phyloP scores from a whole-genome alignment of 768 basidiomycete genomes.

The Hypsizygus marmoreus region DNA sequence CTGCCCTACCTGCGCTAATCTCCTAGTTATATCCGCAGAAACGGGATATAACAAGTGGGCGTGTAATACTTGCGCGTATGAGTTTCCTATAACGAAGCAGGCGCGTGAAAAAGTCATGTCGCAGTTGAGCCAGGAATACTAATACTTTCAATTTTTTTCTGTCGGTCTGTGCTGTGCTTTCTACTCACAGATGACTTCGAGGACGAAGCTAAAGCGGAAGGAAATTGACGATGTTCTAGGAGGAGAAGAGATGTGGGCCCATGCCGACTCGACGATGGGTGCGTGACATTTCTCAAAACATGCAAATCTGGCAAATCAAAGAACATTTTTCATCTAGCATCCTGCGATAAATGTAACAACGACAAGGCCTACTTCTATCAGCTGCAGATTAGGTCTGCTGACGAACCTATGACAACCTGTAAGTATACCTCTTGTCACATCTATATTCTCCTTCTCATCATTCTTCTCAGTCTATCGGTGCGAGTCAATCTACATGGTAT shows the following conservation, averaged over 20 bases:
- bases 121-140: too few relatives aligned
- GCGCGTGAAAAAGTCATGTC: too few relatives aligned
- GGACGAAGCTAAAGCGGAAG: slow-evolving; percentile 85
- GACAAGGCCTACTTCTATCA: slow-evolving; percentile 91
- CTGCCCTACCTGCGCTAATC: slow-evolving; percentile 93
- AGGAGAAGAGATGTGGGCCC: slow-evolving; percentile 90
- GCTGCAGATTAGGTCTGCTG: slow-evolving; percentile 92
- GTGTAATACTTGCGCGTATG: slow-evolving; percentile 93
- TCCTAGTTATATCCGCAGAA: slow-evolving; percentile 75
- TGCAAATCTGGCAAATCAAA: background rate
- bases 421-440: slow-evolving; percentile 25
- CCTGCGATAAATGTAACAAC: slow-evolving; percentile 80
- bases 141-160: background rate
- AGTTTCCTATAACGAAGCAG: slow-evolving; percentile 89
- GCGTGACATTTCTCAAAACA: slow-evolving; percentile 33
- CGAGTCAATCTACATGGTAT: slow-evolving; percentile 13
- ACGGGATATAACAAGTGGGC: slow-evolving; percentile 90
- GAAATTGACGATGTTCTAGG: slow-evolving; percentile 95
- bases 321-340: too few relatives aligned
- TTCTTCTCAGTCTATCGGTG: slow-evolving; percentile 60
- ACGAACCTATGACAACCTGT: slow-evolving; percentile 87
- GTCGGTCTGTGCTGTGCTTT: background rate
- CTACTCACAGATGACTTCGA: slow-evolving; percentile 86
- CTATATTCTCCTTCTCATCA: background rate
- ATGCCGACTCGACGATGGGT: slow-evolving; percentile 89